phyloP scores from a whole-genome alignment of 768 basidiomycete species.

The Chalciporus piperatus region DNA sequence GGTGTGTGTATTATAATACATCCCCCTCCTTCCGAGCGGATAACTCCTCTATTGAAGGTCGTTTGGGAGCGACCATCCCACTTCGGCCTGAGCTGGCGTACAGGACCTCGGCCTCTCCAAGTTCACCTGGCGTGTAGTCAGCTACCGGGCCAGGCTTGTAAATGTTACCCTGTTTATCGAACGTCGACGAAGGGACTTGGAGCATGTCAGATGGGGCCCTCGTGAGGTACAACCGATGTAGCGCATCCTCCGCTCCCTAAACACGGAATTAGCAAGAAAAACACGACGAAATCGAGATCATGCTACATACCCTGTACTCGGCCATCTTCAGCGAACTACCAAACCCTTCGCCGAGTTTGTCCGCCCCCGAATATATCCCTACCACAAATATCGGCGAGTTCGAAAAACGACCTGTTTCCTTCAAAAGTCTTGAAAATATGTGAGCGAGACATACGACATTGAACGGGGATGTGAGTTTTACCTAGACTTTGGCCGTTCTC shows the following conservation, averaged over 20 bases:
- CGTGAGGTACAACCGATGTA: conserved; percentile 81
- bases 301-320: conserved; percentile 70
- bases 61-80: conserved; percentile 32
- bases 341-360: conserved; percentile 91
- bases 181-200: conserved; percentile 72
- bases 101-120: conserved; percentile 62
- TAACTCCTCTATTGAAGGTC: conserved; percentile 25
- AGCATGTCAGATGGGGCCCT: conserved; percentile 65
- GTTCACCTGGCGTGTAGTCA: conserved; percentile 49
- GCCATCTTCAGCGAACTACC: conserved; percentile 94
- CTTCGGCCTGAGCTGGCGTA: conserved; percentile 70
- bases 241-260: conserved; percentile 83
- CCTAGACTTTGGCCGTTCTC: conserved; percentile 70
- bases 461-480: conserved; percentile 21
- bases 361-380: conserved; percentile 83
- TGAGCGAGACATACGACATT: not conserved
- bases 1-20: conserved; percentile 31
- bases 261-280: not conserved
- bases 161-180: conserved; percentile 57
- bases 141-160: conserved; percentile 46
- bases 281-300: not conserved
- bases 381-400: conserved; percentile 93
- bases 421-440: conserved; percentile 59
- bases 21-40: conserved; percentile 12
- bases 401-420: conserved; percentile 89